Conservation (phyloP, 108 stramenopile species). For the Mayamaea pseudoterrestris region DNA sequence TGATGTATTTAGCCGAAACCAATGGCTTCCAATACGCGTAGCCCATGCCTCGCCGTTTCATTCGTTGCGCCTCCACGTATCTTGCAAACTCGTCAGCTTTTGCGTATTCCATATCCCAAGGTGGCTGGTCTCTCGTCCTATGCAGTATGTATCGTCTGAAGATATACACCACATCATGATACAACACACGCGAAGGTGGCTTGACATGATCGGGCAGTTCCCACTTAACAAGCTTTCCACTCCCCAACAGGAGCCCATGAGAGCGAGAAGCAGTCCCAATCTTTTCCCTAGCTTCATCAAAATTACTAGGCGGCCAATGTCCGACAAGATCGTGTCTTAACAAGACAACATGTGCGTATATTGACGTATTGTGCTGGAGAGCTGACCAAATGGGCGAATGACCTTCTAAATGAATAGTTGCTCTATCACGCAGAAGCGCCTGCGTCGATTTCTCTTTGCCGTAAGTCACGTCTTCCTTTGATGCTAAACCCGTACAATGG, state of each 20-base stretch:
- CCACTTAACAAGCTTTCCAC: conserved; percentile 58
- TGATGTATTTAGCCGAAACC: conserved; percentile 59
- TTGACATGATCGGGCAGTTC: conserved; percentile 58
- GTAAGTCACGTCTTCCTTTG: not conserved
- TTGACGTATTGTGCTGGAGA: conserved; percentile 49
- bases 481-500: conserved; percentile 1
- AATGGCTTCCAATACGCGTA: conserved; percentile 84
- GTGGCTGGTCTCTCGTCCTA: conserved; percentile 20
- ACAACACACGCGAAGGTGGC: conserved; percentile 48
- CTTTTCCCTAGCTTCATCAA: conserved; percentile 8
- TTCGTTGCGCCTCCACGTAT: conserved; percentile 31
- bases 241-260: conserved; percentile 44
- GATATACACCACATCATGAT: conserved; percentile 46
- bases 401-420: conserved; percentile 35
- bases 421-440: conserved; percentile 14
- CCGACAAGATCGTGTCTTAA: conserved; percentile 13
- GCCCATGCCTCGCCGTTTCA: conserved; percentile 38
- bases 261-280: conserved; percentile 14
- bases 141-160: conserved; percentile 23
- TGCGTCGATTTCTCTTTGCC: conserved; percentile 3
- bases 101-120: conserved; percentile 57
- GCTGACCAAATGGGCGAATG: conserved; percentile 46
- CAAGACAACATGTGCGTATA: conserved; percentile 56
- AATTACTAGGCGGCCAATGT: conserved; percentile 5
- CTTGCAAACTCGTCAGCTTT: conserved; percentile 38